Percentiles rank a stretch among this genome's conserved stretches.
These are phyloP conservation scores for Nakaseomyces sp. DNA, from an alignment of 1,139 yeast genomes.

Conservation along the genomic window DNA sequence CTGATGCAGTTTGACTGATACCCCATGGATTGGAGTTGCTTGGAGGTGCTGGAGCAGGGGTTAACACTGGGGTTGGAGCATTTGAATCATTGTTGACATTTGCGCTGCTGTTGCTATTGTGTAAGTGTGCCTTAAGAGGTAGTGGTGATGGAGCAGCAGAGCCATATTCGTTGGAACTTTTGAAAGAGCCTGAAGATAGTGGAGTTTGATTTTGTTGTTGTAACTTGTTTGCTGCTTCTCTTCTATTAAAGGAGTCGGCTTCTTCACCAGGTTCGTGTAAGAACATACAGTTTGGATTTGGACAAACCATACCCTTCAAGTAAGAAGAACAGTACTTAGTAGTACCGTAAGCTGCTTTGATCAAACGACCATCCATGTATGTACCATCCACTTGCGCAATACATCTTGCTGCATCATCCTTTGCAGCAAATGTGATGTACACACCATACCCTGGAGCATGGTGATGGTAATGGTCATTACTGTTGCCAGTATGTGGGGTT, in stretches of 20 bases:
- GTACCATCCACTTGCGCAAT: slow-evolving; percentile 93
- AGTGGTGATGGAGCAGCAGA: slow-evolving; percentile 24
- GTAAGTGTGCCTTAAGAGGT: slow-evolving; percentile 22
- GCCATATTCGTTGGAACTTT: slow-evolving; percentile 10
- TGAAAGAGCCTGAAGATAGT: slow-evolving; percentile 5
- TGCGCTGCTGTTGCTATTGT: slow-evolving; percentile 12
- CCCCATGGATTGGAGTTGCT: slow-evolving; percentile 31
- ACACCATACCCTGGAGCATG: slow-evolving; percentile 80
- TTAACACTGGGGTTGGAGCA: slow-evolving; percentile 25
- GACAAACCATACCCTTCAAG: slow-evolving; percentile 90
- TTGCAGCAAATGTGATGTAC: slow-evolving; percentile 84
- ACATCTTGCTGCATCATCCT: slow-evolving; percentile 92
- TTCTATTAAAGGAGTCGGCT: slow-evolving; percentile 92
- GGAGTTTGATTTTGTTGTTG: slow-evolving; percentile 10
- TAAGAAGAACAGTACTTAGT: slow-evolving; percentile 96
- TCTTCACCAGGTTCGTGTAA: slow-evolving; percentile 99
- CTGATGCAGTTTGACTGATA: slow-evolving; percentile 27
- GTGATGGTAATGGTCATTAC: slow-evolving; percentile 30
- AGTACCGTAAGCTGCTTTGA: slow-evolving; percentile 95
- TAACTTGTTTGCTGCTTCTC: slow-evolving; percentile 44
- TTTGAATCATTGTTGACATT: slow-evolving; percentile 14
- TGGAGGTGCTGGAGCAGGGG: slow-evolving; percentile 30
- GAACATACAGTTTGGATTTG: slow-evolving; percentile 98
- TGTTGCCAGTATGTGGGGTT: slow-evolving; percentile 36
- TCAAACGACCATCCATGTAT: slow-evolving; percentile 75